These are phyloP conservation scores for Rosa hybrid DNA, from an alignment of 331 rosid species.

Conservation along the genomic window DNA sequence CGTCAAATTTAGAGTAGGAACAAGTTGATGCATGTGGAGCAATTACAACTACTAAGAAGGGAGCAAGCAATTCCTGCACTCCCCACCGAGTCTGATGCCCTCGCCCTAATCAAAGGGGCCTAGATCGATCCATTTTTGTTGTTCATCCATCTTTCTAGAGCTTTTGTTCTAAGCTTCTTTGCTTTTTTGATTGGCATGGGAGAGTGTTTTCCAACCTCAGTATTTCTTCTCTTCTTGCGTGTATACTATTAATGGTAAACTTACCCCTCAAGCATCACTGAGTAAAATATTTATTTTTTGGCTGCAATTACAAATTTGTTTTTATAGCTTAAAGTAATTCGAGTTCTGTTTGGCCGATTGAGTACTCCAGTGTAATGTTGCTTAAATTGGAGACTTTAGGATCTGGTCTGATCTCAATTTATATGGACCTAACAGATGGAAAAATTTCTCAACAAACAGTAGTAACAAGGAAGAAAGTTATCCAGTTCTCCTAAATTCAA, in stretches of 20 bases:
- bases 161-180: slow-evolving; percentile 5
- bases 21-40: slow-evolving; percentile 79
- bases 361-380: too few species aligned
- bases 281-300: background rate
- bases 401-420: too few species aligned
- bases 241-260: background rate
- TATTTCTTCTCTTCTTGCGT: background rate
- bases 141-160: background rate
- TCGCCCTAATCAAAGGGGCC: slow-evolving; percentile 44
- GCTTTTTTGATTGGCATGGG: slow-evolving; percentile 3
- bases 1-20: too few species aligned
- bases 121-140: slow-evolving; percentile 21
- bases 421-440: too few species aligned
- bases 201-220: slow-evolving; percentile 16
- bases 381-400: too few species aligned
- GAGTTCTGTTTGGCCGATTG: background rate
- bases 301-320: background rate
- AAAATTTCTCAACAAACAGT: too few species aligned
- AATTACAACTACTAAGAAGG: slow-evolving; percentile 87
- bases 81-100: slow-evolving; percentile 71
- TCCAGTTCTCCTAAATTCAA: too few species aligned
- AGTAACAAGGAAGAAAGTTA: too few species aligned
- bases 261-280: background rate
- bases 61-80: slow-evolving; percentile 80
- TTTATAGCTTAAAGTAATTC: background rate